Percentiles rank a stretch among this genome's conserved stretches.
phyloP scores from a whole-genome alignment of 2,329 filamentous ascomycete species.

The Akanthomyces uredinophilus region DNA sequence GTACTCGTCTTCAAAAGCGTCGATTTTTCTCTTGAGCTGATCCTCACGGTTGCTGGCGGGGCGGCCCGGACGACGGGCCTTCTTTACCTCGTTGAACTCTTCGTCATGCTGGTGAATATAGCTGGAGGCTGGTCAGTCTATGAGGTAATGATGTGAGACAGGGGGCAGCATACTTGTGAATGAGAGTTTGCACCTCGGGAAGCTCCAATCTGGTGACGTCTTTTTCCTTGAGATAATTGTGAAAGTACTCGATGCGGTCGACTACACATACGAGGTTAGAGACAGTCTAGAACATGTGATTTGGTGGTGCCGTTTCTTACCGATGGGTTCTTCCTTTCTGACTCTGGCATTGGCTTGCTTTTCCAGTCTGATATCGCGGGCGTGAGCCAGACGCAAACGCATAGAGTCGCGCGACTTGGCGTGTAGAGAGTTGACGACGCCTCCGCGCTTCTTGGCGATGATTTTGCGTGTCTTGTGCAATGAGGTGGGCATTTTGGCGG shows the following conservation, averaged over 20 bases:
- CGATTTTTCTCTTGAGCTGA: constrained; percentile 65
- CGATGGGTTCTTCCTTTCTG: constrained; percentile 68
- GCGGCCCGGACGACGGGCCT: constrained; percentile 68
- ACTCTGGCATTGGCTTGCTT: constrained; percentile 64
- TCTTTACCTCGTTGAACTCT: constrained; percentile 61
- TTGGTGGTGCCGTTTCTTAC: constrained; percentile 38
- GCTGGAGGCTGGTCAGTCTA: constrained; percentile 34
- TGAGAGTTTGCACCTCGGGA: constrained; percentile 54
- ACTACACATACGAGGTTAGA: constrained; percentile 20
- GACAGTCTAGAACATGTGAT: constrained; percentile 1
- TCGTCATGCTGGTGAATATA: constrained; percentile 66
- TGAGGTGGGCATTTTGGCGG: constrained; percentile 63
- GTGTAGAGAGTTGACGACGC: constrained; percentile 69
- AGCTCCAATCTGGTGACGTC: constrained; percentile 43
- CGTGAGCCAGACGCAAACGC: constrained; percentile 70
- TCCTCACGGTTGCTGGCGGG: constrained; percentile 75
- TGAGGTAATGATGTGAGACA: not conserved
- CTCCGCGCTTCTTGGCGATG: constrained; percentile 80
- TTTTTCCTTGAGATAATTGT: constrained; percentile 55
- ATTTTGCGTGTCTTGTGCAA: constrained; percentile 83
- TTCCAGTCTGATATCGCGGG: constrained; percentile 76
- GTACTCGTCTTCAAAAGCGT: constrained; percentile 71
- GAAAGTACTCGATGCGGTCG: constrained; percentile 56
- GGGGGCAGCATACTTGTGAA: constrained; percentile 50
- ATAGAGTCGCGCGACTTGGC: constrained; percentile 84